These are phyloP conservation scores for Dryadomyces quercus-mongolicae DNA, from an alignment of 2,329 filamentous ascomycete species.

Conservation along the genomic window DNA sequence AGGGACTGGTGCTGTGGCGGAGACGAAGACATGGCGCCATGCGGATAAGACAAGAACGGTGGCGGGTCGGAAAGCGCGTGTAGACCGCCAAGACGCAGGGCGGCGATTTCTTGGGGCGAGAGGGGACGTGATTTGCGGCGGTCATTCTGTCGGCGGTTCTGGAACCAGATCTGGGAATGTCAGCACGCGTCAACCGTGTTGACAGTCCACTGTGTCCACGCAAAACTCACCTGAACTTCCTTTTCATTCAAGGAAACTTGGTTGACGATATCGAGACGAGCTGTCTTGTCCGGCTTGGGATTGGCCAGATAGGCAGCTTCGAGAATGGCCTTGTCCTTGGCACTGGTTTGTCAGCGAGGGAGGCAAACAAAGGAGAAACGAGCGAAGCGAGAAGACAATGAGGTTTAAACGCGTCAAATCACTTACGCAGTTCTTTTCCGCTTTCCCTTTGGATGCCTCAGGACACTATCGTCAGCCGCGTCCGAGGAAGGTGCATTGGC, in stretches of 20 bases:
- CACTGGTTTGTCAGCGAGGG: slow-evolving; percentile 32
- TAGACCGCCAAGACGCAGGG: slow-evolving; percentile 43
- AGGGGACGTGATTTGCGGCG: slow-evolving; percentile 78
- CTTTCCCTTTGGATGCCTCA: slow-evolving; percentile 44
- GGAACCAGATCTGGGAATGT: slow-evolving; percentile 77
- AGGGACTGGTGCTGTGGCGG: slow-evolving; percentile 7
- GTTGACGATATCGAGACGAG: slow-evolving; percentile 72
- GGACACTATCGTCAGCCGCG: slow-evolving; percentile 5
- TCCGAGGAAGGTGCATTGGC: slow-evolving; percentile 9
- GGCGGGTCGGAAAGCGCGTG: slow-evolving; percentile 35
- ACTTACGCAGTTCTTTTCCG: slow-evolving; percentile 53
- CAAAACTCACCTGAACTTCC: slow-evolving; percentile 71
- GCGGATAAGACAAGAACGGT: slow-evolving; percentile 14
- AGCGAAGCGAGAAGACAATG: neutral
- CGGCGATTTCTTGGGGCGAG: slow-evolving; percentile 61
- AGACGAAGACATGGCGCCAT: slow-evolving; percentile 8
- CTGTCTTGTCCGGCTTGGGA: slow-evolving; percentile 82
- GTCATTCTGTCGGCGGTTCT: slow-evolving; percentile 88
- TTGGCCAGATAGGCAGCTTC: slow-evolving; percentile 78
- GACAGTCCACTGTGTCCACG: no score
- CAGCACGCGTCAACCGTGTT: neutral
- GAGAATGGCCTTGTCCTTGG: slow-evolving; percentile 78
- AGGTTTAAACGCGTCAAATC: neutral
- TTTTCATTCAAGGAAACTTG: slow-evolving; percentile 86
- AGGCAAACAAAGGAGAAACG: neutral